phyloP scores from a whole-genome alignment of 768 basidiomycete genomes.

The Lactarius indigo region DNA sequence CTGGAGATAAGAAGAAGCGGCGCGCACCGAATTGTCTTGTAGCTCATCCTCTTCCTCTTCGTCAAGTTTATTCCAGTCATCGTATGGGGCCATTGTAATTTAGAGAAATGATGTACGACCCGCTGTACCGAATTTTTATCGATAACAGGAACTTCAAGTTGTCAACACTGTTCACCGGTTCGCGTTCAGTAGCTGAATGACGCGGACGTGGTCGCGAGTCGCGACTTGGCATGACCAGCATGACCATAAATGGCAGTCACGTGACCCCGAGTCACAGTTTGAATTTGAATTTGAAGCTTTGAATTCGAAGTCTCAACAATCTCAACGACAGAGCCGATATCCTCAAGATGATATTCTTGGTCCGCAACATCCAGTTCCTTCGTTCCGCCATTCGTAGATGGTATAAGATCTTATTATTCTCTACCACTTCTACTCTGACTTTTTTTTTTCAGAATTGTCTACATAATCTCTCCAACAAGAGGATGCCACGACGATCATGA shows the following conservation, averaged over 20 bases:
- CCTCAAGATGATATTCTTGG: constrained; percentile 15
- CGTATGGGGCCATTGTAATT: constrained; percentile 57
- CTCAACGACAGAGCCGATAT: neutral
- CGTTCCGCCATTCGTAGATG: constrained; percentile 19
- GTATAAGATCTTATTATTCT: constrained; percentile 19
- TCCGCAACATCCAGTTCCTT: constrained; percentile 18
- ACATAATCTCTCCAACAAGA: constrained; percentile 63
- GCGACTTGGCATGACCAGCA: too few relatives aligned
- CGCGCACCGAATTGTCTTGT: constrained; percentile 59
- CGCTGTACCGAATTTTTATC: too few relatives aligned
- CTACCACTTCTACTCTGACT: neutral
- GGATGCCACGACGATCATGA: constrained; percentile 61
- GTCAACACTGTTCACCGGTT: too few relatives aligned
- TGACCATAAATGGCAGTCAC: neutral
- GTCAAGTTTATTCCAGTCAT: constrained; percentile 76
- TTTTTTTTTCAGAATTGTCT: constrained; percentile 42
- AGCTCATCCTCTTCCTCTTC: constrained; percentile 83
- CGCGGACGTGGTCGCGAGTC: too few relatives aligned
- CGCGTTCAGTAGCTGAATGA: too few relatives aligned
- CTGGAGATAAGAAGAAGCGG: constrained; percentile 8
- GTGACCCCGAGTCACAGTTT: neutral
- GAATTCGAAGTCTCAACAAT: too few relatives aligned
- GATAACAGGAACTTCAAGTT: too few relatives aligned
- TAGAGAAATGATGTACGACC: too few relatives aligned
- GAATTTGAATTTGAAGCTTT: too few relatives aligned